Base-by-base conservation (phyloP, 1,284 basidiomycete genomes). In the Sphagnurus paluster region DNA sequence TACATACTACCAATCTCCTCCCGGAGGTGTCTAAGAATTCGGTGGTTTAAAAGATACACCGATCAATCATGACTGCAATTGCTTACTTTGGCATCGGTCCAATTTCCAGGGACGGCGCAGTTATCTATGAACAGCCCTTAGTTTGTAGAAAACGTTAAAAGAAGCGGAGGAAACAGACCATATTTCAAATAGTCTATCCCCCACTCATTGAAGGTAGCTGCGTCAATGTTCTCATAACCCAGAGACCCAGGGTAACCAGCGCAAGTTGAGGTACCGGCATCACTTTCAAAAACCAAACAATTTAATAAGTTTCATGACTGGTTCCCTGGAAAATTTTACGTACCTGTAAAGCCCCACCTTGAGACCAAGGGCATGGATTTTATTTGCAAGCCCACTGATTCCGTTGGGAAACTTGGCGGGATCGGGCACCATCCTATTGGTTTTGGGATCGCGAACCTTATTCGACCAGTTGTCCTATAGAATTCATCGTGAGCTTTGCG, bases 101-200 rank as follows among this genome's bases (percentile, higher is more conserved):
- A 80, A 53, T 80, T 77, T 5, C 47, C 51, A 8, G 78, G 77
- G 16, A 80, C 71, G 54, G 77, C 73, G 59, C 78, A 80, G 49
- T 80, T 80, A 51, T 80, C 78, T 78, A 21, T n/a, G 7, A 19
- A 13, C 6, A 6, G 25, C 4, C 16, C 13, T 46, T 13, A 49
- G 23, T 24, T 13, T n/a, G n/a, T 14, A 19, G 30, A n/a, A 16
- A 10, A 26, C 9, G 34, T 3, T 3, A 28, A n/a, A 2, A 26
- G 39, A 38, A 28, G 7, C 44, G 4, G 40, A 21, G 30, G n/a
- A 19, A 28, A 17, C 48, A 5, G 3, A 74, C 76, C 76, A 53
- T 80, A 80, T 66, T 80, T 80, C 48, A 80, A 57, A 56, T 79
- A 79, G 48, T 80, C 79, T 38, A 81, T 69, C 1, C 75, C 76